Base-by-base conservation (phyloP, 176 grass and related monocot species). In the Neostapfia colusana region DNA sequence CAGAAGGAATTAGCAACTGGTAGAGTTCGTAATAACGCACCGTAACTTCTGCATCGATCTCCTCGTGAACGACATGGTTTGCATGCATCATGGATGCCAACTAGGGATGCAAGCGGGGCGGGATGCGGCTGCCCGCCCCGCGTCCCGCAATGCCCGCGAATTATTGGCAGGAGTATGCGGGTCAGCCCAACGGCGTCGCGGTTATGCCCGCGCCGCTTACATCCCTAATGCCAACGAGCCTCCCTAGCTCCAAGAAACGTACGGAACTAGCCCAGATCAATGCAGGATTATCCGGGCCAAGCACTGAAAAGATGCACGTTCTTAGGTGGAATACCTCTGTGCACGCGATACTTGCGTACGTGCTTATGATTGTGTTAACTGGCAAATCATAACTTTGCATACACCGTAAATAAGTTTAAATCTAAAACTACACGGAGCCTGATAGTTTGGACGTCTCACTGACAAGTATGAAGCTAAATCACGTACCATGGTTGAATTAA, bases 231-330 rank as follows among this genome's bases (percentile, higher is more conserved):
- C 55, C 65, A 28, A 61, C 51, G 50, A 67, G 49, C 81, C 56
- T 45, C 26, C 13, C 59, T 50, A 77, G 42, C 66, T 68, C 41
- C 21, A 40, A 61, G 85, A 74, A 79, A 79, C 85, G 80, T 83
- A 39, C 43, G 38, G 67, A 62, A 88, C 80, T 79, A 74, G 63
- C 62, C 61, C 68, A 73, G 41, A 74, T 83, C 23, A 25, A 44
- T 61, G 42, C 56, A 57, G 15, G 15, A 26, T 61, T 79, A 62
- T 63, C 58, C 24, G 23, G 59, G 69, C 63, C 42, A 53, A 68
- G 18, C 59, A 53, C 23, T 42, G 42, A 75, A 60, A 82, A 65
- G 39, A 17, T 21, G 17, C 48, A 48, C 73, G 13, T 77, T 59
- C 73, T 82, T 65, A 16, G 58, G 40, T 35, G 59, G 58, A 78